These are phyloP conservation scores for Camptophora hylomeconis DNA, from an alignment of 2,329 filamentous ascomycete species.

Conservation along the genomic window DNA sequence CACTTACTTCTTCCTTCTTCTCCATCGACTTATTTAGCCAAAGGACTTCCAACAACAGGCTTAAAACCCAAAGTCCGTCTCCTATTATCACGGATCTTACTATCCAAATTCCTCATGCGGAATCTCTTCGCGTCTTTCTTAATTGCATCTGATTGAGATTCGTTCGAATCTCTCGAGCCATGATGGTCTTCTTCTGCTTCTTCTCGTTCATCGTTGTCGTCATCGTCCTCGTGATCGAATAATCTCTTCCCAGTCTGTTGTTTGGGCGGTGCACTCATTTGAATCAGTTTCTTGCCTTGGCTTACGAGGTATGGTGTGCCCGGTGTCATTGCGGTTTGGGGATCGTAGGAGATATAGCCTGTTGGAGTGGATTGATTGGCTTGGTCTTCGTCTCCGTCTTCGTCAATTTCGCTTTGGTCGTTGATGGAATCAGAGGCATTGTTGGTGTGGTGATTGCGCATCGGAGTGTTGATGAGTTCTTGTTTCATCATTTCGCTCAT, in stretches of 20 bases:
- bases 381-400: constrained; percentile 6
- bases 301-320: constrained; percentile 30
- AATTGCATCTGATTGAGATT: constrained; percentile 5
- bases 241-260: constrained; percentile 31
- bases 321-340: constrained; percentile 24
- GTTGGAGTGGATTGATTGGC: constrained; percentile 7
- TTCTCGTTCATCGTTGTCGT: constrained; percentile 6
- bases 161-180: constrained; percentile 2
- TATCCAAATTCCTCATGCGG: constrained; percentile 9
- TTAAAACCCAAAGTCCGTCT: constrained; percentile 68
- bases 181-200: constrained; percentile 4
- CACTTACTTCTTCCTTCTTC: too few relatives aligned
- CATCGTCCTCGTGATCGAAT: constrained; percentile 25
- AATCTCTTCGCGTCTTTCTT: constrained; percentile 6
- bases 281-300: constrained; percentile 30
- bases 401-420: constrained; percentile 1
- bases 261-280: constrained; percentile 43
- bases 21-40: too few relatives aligned
- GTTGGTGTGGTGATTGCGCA: constrained; percentile 1
- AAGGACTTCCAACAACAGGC: constrained; percentile 60
- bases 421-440: background rate
- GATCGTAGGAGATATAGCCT: constrained; percentile 26
- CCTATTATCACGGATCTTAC: constrained; percentile 25
- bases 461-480: constrained; percentile 11
- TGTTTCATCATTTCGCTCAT: constrained; percentile 8